Percentiles rank a stretch among this genome's conserved stretches.
Evolutionary conservation across 2,329 filamentous ascomycete genomes (phyloP).

Genomic region (Colletotrichum truncatum): DNA sequence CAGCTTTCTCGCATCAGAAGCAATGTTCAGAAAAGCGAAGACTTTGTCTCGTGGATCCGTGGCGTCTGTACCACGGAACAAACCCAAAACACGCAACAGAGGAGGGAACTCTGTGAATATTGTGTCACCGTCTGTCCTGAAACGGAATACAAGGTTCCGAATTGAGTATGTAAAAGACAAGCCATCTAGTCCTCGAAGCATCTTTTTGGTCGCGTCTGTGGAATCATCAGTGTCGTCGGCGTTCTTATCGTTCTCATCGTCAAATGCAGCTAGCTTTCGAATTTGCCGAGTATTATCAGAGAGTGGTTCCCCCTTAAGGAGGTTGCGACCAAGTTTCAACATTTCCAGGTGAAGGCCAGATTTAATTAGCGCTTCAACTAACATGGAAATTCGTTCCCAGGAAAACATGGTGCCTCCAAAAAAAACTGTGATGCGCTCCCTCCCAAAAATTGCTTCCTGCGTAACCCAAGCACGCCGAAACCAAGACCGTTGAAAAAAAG

Average conservation of each 20-base stretch:
- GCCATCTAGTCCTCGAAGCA: not conserved
- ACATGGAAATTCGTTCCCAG: not conserved
- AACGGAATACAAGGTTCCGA: not conserved
- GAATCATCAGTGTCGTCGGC: not conserved
- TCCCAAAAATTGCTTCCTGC: not conserved
- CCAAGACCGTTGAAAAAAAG: not conserved
- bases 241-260: not conserved
- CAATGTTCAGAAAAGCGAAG: not conserved
- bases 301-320: not conserved
- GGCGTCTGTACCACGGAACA: not conserved
- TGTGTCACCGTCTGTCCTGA: not conserved
- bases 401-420: not conserved
- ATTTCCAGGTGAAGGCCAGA: not conserved
- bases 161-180: not conserved
- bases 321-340: not conserved
- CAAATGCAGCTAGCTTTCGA: not conserved
- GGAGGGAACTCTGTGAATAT: not conserved
- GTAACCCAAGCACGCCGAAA: not conserved
- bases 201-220: not conserved
- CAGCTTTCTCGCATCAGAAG: not conserved
- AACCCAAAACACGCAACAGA: not conserved
- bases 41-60: not conserved
- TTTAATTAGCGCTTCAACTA: not conserved
- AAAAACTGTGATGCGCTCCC: not conserved
- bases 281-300: not conserved